A percentile compares a stretch with the other conserved stretches of the same genome.
Evolutionary conservation across 2,329 filamentous ascomycete genomes (phyloP).

Genomic region (Epichloe glyceriae): DNA sequence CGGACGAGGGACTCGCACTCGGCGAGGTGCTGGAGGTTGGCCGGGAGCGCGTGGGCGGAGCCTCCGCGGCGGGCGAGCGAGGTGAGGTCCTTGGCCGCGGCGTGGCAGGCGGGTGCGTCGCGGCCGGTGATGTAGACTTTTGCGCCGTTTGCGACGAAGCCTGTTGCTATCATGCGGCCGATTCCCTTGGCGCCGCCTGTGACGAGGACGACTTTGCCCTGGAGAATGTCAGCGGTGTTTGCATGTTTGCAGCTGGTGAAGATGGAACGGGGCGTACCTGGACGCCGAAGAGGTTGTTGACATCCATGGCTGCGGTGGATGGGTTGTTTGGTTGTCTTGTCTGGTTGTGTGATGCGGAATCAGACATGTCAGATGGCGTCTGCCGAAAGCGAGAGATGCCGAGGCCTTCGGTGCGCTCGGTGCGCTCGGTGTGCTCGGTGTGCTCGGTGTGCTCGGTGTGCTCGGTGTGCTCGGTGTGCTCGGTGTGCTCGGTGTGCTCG

Average conservation of each 20-base stretch:
- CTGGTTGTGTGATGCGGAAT: too few species aligned
- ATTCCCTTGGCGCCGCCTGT: slow-evolving; percentile 49
- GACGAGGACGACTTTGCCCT: slow-evolving; percentile 46
- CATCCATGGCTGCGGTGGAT: slow-evolving; percentile 32
- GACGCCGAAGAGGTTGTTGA: slow-evolving; percentile 42
- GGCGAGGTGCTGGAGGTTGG: slow-evolving; percentile 48
- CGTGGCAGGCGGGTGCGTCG: slow-evolving; percentile 43
- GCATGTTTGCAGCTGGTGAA: too few species aligned
- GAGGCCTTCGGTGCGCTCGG: too few species aligned
- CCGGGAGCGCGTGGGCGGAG: slow-evolving; percentile 42
- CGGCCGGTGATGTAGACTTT: slow-evolving; percentile 55
- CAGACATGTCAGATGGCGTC: too few species aligned
- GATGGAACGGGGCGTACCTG: slow-evolving; percentile 29
- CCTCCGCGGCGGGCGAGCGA: slow-evolving; percentile 31
- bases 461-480: too few species aligned
- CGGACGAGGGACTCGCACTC: slow-evolving; percentile 41
- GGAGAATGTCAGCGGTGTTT: neutral
- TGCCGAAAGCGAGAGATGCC: too few species aligned
- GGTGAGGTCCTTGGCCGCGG: slow-evolving; percentile 44
- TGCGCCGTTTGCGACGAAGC: slow-evolving; percentile 50
- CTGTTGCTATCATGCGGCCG: slow-evolving; percentile 54
- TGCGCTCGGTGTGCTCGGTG: too few species aligned
- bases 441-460: too few species aligned
- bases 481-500: too few species aligned
- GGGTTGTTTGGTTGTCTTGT: too few species aligned